Percentiles rank a stretch among this genome's conserved stretches.
Conservation (phyloP, 2,329 filamentous ascomycete genomes). For the Trichophyton simii region DNA sequence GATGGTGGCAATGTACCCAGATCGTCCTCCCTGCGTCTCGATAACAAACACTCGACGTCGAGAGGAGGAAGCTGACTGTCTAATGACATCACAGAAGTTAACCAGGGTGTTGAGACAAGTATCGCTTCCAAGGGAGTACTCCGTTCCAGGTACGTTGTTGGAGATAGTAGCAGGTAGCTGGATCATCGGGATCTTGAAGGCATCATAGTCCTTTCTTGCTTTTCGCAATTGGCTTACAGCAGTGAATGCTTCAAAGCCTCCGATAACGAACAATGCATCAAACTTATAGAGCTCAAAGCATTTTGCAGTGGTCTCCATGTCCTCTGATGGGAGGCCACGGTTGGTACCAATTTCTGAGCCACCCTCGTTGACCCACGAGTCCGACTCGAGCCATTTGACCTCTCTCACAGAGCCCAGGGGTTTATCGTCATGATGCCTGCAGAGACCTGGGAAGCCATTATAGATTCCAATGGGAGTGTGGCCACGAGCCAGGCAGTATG, state of each 20-base stretch:
- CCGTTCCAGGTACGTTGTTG: slow-evolving; percentile 95
- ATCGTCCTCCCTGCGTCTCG: slow-evolving; percentile 90
- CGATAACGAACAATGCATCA: slow-evolving; percentile 81
- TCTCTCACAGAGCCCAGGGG: slow-evolving; percentile 72
- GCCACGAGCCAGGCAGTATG: slow-evolving; percentile 83
- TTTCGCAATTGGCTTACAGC: slow-evolving; percentile 76
- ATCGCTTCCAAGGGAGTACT: slow-evolving; percentile 93
- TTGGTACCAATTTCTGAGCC: slow-evolving; percentile 98
- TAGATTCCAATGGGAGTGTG: slow-evolving; percentile 87
- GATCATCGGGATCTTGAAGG: slow-evolving; percentile 83
- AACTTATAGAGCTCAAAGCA: slow-evolving; percentile 80
- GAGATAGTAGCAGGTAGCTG: slow-evolving; percentile 93
- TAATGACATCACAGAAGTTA: slow-evolving; percentile 91
- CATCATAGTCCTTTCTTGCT: slow-evolving; percentile 63
- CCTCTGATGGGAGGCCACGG: slow-evolving; percentile 77
- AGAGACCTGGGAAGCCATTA: slow-evolving; percentile 91
- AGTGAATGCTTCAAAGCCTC: slow-evolving; percentile 94
- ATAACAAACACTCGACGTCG: slow-evolving; percentile 92
- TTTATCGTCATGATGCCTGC: slow-evolving; percentile 74
- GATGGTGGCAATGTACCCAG: slow-evolving; percentile 83
- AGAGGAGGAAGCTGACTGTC: slow-evolving; percentile 89
- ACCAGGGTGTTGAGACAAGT: slow-evolving; percentile 94
- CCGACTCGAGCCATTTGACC: slow-evolving; percentile 86
- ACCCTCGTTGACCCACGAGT: slow-evolving; percentile 89
- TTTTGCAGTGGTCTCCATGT: slow-evolving; percentile 68